Conservation (phyloP, 1,139 yeast species). For the Trichomonascaceae sp. region DNA sequence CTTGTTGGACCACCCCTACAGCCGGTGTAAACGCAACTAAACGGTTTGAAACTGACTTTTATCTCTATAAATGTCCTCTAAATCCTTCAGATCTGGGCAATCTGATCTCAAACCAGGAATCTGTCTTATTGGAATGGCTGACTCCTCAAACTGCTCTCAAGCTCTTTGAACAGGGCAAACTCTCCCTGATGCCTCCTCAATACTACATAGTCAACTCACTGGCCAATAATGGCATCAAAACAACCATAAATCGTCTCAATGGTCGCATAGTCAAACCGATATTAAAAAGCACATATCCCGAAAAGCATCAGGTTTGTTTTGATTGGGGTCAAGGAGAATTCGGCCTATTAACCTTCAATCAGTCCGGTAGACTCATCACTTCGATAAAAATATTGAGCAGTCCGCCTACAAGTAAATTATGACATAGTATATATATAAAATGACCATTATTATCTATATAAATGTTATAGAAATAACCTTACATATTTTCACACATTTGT, state of each 20-base stretch:
- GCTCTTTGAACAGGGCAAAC: slow-evolving; percentile 20
- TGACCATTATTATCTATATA: slow-evolving; percentile 7
- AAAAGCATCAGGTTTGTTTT: slow-evolving; percentile 19
- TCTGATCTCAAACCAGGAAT: slow-evolving; percentile 13
- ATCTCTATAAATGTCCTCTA: slow-evolving; percentile 15
- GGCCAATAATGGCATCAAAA: slow-evolving; percentile 16
- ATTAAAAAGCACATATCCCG: slow-evolving; percentile 15
- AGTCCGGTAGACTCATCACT: background rate
- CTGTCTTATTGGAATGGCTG: slow-evolving; percentile 26
- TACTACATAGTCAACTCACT: slow-evolving; percentile 25
- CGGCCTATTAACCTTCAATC: slow-evolving; percentile 19
- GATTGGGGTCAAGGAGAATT: slow-evolving; percentile 31
- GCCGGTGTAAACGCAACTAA: slow-evolving; percentile 13
- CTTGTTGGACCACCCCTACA: slow-evolving; percentile 31
- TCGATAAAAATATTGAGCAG: background rate
- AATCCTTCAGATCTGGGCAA: slow-evolving; percentile 5
- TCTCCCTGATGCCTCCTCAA: slow-evolving; percentile 31
- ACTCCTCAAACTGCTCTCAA: slow-evolving; percentile 24
- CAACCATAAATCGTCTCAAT: slow-evolving; percentile 15
- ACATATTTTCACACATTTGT: slow-evolving; percentile 5
- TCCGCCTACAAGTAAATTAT: background rate
- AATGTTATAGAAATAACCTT: slow-evolving; percentile 6
- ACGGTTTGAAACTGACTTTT: slow-evolving; percentile 30
- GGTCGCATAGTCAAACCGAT: slow-evolving; percentile 22
- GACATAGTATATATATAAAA: background rate